Conservation (phyloP, 805 yeast genomes). For the Geotrichum ghanense region DNA sequence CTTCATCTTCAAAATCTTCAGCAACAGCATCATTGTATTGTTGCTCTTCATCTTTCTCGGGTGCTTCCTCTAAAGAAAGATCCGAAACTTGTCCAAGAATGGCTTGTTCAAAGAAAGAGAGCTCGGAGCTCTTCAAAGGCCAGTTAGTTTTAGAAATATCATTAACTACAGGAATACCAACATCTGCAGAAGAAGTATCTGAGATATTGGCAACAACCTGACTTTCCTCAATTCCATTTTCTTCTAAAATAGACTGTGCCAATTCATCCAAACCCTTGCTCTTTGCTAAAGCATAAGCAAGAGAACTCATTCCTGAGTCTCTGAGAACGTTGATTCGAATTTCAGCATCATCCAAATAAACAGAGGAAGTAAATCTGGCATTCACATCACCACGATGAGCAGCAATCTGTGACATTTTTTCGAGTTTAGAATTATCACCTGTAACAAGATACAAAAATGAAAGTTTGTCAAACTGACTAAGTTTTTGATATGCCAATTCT, state of each 20-base stretch:
- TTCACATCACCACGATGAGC: slow-evolving; percentile 74
- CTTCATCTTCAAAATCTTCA: slow-evolving; percentile 44
- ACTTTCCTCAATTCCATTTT: slow-evolving; percentile 52
- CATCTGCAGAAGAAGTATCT: slow-evolving; percentile 8
- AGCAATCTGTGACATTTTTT: slow-evolving; percentile 82
- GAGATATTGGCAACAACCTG: slow-evolving; percentile 50
- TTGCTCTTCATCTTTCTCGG: slow-evolving; percentile 14
- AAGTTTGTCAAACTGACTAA: slow-evolving; percentile 75
- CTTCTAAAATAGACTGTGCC: slow-evolving; percentile 60
- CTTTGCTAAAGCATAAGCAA: slow-evolving; percentile 90
- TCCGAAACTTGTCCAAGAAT: slow-evolving; percentile 66
- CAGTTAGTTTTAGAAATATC: slow-evolving; percentile 46
- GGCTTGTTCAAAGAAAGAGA: slow-evolving; percentile 80
- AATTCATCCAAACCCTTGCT: slow-evolving; percentile 68
- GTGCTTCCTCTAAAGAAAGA: slow-evolving; percentile 39
- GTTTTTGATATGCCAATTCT: slow-evolving; percentile 81
- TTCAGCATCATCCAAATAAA: slow-evolving; percentile 64
- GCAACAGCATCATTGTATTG: slow-evolving; percentile 18
- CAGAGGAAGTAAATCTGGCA: slow-evolving; percentile 71
- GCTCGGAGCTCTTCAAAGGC: slow-evolving; percentile 68
- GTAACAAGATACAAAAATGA: slow-evolving; percentile 79
- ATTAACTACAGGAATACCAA: slow-evolving; percentile 29
- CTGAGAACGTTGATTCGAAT: slow-evolving; percentile 65
- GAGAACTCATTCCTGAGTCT: slow-evolving; percentile 69
- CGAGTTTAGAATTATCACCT: slow-evolving; percentile 66